Evolutionary conservation across 208 protist species (phyloP).

Genomic region (Leishmania amazonensis): DNA sequence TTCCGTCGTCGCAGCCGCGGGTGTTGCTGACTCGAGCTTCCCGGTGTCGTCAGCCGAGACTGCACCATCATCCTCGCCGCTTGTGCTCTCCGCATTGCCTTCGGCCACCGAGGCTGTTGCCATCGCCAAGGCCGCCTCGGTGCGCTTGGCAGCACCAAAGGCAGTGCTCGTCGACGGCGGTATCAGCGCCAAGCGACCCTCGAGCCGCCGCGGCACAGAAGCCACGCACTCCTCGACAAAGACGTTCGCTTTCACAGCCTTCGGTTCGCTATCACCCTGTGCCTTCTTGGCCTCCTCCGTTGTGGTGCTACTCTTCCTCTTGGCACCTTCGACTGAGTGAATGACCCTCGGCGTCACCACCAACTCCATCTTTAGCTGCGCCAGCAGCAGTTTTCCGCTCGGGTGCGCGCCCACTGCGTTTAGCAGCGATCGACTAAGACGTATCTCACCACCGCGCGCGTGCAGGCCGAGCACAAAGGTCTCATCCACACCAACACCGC

Average conservation of each 20-base stretch:
- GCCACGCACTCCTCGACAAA: slow-evolving; percentile 41
- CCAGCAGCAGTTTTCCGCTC: slow-evolving; percentile 55
- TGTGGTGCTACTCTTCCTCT: background rate
- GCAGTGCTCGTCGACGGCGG: slow-evolving; percentile 11
- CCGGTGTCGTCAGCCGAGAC: background rate
- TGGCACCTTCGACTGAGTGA: slow-evolving; percentile 5
- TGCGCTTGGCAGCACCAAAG: slow-evolving; percentile 6
- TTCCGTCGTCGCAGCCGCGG: slow-evolving; percentile 2
- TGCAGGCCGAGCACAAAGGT: slow-evolving; percentile 44
- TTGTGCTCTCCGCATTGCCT: background rate
- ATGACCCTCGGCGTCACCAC: slow-evolving; percentile 35
- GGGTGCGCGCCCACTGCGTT: slow-evolving; percentile 30
- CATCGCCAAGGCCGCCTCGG: slow-evolving; percentile 14
- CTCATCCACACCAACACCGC: slow-evolving; percentile 60
- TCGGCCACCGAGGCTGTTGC: background rate
- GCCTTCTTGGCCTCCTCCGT: background rate
- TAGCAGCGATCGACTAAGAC: slow-evolving; percentile 47
- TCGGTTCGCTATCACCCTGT: slow-evolving; percentile 3
- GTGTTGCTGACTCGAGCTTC: slow-evolving; percentile 7
- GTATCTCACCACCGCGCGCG: slow-evolving; percentile 64
- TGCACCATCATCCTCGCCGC: slow-evolving; percentile 5
- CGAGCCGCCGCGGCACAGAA: slow-evolving; percentile 41
- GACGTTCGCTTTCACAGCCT: slow-evolving; percentile 27
- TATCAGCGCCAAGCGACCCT: slow-evolving; percentile 39
- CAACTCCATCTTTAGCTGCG: slow-evolving; percentile 60